Evolutionary conservation across 2,329 filamentous ascomycete genomes (phyloP).

Genomic region (Colletotrichum musae): DNA sequence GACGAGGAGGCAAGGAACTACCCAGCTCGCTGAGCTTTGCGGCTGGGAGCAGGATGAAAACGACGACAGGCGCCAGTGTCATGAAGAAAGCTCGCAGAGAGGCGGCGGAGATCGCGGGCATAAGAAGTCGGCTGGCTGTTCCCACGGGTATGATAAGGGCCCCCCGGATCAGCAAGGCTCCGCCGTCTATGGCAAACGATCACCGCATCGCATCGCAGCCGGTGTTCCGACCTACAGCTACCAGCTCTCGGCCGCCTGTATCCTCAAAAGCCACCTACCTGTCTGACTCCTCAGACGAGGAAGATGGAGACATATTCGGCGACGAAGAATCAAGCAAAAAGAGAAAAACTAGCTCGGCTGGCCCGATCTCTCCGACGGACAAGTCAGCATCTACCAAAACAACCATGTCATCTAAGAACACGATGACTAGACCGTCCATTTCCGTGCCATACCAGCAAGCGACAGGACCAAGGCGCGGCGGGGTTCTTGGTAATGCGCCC

Average conservation of each 20-base stretch:
- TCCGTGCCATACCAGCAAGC: slow-evolving; percentile 5
- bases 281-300: slow-evolving; percentile 52
- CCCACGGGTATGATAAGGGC: slow-evolving; percentile 55
- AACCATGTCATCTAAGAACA: background rate
- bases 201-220: slow-evolving; percentile 61
- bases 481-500: slow-evolving; percentile 33
- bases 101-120: slow-evolving; percentile 65
- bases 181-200: slow-evolving; percentile 68
- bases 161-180: slow-evolving; percentile 53
- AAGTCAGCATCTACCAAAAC: slow-evolving; percentile 13
- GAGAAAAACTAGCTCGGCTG: slow-evolving; percentile 1
- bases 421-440: slow-evolving; percentile 2
- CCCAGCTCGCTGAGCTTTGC: slow-evolving; percentile 59
- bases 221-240: slow-evolving; percentile 45
- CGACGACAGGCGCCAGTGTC: slow-evolving; percentile 65
- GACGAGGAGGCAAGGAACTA: slow-evolving; percentile 46
- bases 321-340: slow-evolving; percentile 28
- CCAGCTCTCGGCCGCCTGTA: slow-evolving; percentile 26
- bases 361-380: background rate
- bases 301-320: slow-evolving; percentile 28
- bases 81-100: slow-evolving; percentile 71
- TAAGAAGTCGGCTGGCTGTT: slow-evolving; percentile 43
- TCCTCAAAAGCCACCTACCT: slow-evolving; percentile 52
- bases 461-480: slow-evolving; percentile 26
- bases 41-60: slow-evolving; percentile 66